These are phyloP conservation scores for Viola pubescens DNA, from an alignment of 441 rosid species.

Conservation along the genomic window DNA sequence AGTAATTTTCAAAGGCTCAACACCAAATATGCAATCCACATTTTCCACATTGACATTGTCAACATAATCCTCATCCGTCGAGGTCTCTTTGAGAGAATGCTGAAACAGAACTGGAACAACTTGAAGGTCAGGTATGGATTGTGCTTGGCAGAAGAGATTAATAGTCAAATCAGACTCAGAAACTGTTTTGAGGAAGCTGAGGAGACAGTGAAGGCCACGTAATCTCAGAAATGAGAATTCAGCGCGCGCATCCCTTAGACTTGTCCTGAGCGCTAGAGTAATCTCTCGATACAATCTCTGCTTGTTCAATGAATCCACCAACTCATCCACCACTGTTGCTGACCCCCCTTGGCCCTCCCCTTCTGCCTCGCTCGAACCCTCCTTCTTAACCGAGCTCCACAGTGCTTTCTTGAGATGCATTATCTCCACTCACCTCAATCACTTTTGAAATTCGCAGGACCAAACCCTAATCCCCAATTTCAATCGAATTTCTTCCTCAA, in stretches of 20 bases:
- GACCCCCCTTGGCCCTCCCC: neutral
- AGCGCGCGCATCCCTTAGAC: slow-evolving; percentile 73
- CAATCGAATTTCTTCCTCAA: too few species aligned
- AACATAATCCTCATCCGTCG: neutral
- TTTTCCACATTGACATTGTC: slow-evolving; percentile 54
- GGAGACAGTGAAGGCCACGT: slow-evolving; percentile 74
- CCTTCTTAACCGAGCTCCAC: slow-evolving; percentile 47
- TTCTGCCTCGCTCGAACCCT: slow-evolving; percentile 11
- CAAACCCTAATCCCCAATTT: too few species aligned
- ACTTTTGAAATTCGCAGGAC: too few species aligned
- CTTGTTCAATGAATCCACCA: slow-evolving; percentile 50
- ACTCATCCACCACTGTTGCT: slow-evolving; percentile 55
- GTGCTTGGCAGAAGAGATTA: slow-evolving; percentile 60
- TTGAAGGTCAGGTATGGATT: slow-evolving; percentile 69
- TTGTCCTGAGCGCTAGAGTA: slow-evolving; percentile 77
- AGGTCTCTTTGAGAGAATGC: slow-evolving; percentile 56
- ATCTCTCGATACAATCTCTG: slow-evolving; percentile 72
- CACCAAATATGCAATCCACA: slow-evolving; percentile 70
- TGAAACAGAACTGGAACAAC: slow-evolving; percentile 73
- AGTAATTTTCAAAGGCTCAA: slow-evolving; percentile 68
- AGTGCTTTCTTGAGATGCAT: slow-evolving; percentile 68
- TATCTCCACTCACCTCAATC: neutral
- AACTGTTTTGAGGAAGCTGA: slow-evolving; percentile 67
- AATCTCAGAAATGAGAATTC: slow-evolving; percentile 86
- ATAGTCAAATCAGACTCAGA: slow-evolving; percentile 68